Base-by-base conservation (phyloP, 192 early-diverging fungal genomes). In the Linnemannia elongata region DNA sequence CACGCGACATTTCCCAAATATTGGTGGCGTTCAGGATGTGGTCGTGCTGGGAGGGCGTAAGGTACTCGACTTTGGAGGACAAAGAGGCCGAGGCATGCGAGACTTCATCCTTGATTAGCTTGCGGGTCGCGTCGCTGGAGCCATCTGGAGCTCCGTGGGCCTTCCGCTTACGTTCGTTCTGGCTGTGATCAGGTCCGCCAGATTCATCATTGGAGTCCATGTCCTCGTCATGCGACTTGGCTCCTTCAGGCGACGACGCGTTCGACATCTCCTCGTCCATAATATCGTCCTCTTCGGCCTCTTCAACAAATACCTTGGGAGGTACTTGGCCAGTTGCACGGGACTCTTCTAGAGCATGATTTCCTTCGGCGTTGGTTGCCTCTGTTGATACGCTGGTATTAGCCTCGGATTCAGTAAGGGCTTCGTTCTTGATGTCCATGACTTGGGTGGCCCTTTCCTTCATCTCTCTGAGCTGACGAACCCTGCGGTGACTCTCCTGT, bases 221-320 rank as follows among this genome's bases (percentile, higher is more conserved):
- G 13, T 63, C 74, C 20, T 70, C 84, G 24, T 86, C 79, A 33
- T 72, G 27, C 36, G 63, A 74, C 33, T 57, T 77, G 13, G 72
- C 80, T 17, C 76, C 76, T 47, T 87, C 85, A 24, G 85, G 85
- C 13, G 85, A 87, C 27, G 85, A 87, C 1, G 85, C 72, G 54
- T 78, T 81, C 38, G 85, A 87, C 76, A 87, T 75, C 35, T 87
- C 85, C 30, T 86, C 83, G 12, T 77, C 36, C 84, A 87, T 87
- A 39, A 87, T 87, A 42, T 87, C 85, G 18, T 87, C 85, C 6
- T 87, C 85, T 33, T 87, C 85, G 3, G 79, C 81, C 22, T 87
- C 85, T 18, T 87, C 85, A 0, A 73, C 54, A 74, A 54, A 33
- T 20, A 57, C 44, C 30, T 75, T 79, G 6, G 73, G 52, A 1